Evolutionary conservation across 2,329 filamentous ascomycete species (phyloP), one percentile per base, ranked within the genome.

Genomic region (Hypoxylon sp.): DNA sequence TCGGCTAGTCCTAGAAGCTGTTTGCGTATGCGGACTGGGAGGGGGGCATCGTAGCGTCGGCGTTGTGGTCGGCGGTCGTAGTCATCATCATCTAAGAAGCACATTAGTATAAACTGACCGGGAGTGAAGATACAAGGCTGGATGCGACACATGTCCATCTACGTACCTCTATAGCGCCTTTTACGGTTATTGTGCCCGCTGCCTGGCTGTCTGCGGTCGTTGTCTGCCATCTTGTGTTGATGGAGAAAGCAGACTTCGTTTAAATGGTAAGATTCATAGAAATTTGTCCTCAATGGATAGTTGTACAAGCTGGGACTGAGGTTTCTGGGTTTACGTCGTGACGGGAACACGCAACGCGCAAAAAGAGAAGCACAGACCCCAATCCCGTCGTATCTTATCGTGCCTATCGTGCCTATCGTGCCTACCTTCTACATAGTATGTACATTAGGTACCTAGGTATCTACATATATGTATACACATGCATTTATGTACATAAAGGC

Each of bases 1-100:
- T 97, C 94, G 69, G 93, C 94, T 74, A 97, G 90, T 63, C 88
- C 86, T 57, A 97, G 84, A 53, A 97, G 86, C 80, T 95, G 92
- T 76, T 91, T 92, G 73, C 93, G 91, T 70, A 97, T 85, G 71
- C 90, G 90, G 54, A 91, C 88, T 33, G 89, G 87, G 13, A 91
- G 84, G 5, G 93, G 92, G 71, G 84, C 90, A 76, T 95, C 91
- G 74, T 90, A 90, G 77, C 92, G 88, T 74, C 92, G 87, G 71
- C 92, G 89, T 78, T 91, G 92, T 26, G 89, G 87, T 74, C 92
- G 88, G 75, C 90, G 88, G 77, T 95, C 92, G 75, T 90, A 87
- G 64, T 94, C 90, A 74, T 97, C 92, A 73, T 96, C 92, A 72
- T 96, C 92, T 75, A 63, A 39, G 33, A 46, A 48, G 19, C 13